Evolutionary conservation across 148 eudicot species (phyloP).

Genomic region (Cornus controversa): DNA sequence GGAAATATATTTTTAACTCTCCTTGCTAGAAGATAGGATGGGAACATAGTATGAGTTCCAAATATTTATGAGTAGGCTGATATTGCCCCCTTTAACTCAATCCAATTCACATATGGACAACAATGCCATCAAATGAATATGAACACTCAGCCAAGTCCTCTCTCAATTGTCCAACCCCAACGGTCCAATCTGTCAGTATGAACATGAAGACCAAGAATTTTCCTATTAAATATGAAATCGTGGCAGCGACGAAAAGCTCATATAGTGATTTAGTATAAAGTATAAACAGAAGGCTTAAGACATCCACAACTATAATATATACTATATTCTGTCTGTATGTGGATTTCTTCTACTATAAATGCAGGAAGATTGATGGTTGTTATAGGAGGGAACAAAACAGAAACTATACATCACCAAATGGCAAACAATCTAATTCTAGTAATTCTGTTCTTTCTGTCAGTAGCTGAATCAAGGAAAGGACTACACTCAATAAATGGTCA

Average conservation of each 20-base stretch:
- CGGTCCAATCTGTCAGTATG: background rate
- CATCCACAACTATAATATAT: no score
- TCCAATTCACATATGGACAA: background rate
- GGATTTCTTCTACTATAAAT: conserved; percentile 11
- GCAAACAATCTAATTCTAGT: conserved; percentile 13
- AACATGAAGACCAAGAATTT: background rate
- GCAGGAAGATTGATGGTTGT: background rate
- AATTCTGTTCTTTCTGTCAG: conserved; percentile 26
- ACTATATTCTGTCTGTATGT: background rate
- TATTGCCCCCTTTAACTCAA: background rate
- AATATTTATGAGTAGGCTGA: background rate
- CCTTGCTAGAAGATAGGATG: no score
- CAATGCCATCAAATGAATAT: no score
- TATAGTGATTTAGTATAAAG: background rate
- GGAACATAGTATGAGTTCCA: no score
- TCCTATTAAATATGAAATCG: background rate
- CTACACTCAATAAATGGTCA: background rate
- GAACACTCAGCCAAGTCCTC: no score
- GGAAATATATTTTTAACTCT: background rate
- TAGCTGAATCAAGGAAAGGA: conserved; percentile 33
- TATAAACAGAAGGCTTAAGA: background rate
- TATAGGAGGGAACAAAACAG: no score
- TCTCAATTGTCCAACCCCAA: no score
- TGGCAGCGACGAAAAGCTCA: conserved; percentile 1
- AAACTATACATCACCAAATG: conserved; percentile 1